phyloP scores from a whole-genome alignment of 2,329 filamentous ascomycete species.

The Hypoxylon sp. region DNA sequence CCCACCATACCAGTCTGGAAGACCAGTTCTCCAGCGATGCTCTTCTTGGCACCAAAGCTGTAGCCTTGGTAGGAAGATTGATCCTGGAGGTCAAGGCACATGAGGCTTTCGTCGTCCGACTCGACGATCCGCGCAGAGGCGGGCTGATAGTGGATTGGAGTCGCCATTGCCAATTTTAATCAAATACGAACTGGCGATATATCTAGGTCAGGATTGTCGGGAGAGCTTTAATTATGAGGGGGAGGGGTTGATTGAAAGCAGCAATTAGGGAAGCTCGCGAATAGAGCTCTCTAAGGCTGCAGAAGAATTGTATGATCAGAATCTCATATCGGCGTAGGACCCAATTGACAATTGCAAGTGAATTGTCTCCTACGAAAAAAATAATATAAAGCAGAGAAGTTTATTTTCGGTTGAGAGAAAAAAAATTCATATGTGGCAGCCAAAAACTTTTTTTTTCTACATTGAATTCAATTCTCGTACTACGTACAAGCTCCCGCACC shows the following conservation, averaged over 20 bases:
- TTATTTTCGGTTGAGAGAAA: too few relatives aligned
- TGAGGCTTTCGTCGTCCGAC: constrained; percentile 65
- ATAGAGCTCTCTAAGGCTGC: constrained; percentile 40
- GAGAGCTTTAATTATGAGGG: not conserved
- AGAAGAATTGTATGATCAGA: constrained; percentile 30
- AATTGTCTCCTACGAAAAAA: constrained; percentile 12
- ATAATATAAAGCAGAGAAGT: constrained; percentile 14
- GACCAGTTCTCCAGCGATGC: constrained; percentile 94
- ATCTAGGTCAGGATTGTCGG: too few relatives aligned
- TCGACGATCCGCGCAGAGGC: constrained; percentile 68
- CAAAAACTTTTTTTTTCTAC: constrained; percentile 11
- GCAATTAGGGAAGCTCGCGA: constrained; percentile 40
- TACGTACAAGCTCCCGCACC: constrained; percentile 30
- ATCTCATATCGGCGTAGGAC: constrained; percentile 32
- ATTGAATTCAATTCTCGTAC: constrained; percentile 14
- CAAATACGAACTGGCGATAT: too few relatives aligned
- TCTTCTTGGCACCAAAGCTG: constrained; percentile 96
- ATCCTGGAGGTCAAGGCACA: constrained; percentile 93
- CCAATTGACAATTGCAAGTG: constrained; percentile 23
- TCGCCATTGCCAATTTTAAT: too few relatives aligned
- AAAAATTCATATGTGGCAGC: constrained; percentile 12
- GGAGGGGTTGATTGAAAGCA: constrained; percentile 22
- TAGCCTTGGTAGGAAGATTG: constrained; percentile 90
- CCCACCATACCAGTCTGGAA: constrained; percentile 99
- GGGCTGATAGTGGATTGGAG: constrained; percentile 57